phyloP scores from a whole-genome alignment of 140 eudicot species.

The Erigeron philadelphicus region DNA sequence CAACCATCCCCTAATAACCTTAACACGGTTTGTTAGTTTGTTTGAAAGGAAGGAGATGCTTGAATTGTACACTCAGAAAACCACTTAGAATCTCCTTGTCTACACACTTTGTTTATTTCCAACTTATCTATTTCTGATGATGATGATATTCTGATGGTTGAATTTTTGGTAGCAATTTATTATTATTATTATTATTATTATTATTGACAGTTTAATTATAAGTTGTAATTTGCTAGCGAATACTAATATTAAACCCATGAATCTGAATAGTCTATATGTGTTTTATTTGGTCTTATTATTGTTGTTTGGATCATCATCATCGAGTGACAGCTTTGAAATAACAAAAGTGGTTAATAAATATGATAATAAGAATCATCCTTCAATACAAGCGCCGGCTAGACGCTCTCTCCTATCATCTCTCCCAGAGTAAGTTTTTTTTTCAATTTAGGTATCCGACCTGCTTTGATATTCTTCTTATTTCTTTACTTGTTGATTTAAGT shows the following conservation, averaged over 20 bases:
- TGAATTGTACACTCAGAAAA: constrained; percentile 27
- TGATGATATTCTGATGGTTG: no score
- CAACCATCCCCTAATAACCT: neutral
- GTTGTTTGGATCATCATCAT: constrained; percentile 31
- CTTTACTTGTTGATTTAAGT: neutral
- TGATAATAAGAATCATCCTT: no score
- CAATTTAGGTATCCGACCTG: no score
- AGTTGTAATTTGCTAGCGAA: constrained; percentile 2
- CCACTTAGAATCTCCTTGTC: constrained; percentile 45
- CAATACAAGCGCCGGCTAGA: constrained; percentile 40
- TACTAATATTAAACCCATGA: constrained; percentile 34
- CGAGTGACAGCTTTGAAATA: constrained; percentile 21
- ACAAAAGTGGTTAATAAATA: neutral
- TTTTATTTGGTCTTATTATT: constrained; percentile 9
- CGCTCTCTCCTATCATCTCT: constrained; percentile 49
- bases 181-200: neutral
- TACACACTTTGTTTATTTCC: neutral
- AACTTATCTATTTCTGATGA: no score
- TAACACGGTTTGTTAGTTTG: no score
- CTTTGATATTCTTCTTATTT: neutral
- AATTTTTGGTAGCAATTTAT: neutral
- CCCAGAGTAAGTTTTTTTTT: constrained; percentile 38
- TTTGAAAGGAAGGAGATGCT: constrained; percentile 22
- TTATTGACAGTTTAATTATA: constrained; percentile 8
- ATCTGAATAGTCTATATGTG: constrained; percentile 1